Evolutionary conservation across 2,329 filamentous ascomycete species (phyloP).

Genomic region (Colletotrichum spinosum): DNA sequence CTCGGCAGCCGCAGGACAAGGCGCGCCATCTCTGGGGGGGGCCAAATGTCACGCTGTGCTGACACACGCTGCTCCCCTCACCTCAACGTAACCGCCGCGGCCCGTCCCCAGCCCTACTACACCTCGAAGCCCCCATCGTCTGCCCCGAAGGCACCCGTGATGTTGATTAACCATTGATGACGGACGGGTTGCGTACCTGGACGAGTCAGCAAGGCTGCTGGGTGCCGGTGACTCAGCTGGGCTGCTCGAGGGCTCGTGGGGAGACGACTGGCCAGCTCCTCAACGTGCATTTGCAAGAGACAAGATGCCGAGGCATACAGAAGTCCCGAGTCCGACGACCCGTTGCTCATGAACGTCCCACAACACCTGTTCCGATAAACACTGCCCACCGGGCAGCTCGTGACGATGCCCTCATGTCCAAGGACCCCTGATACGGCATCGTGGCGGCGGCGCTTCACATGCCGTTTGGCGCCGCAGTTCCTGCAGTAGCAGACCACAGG

Average conservation of each 20-base stretch:
- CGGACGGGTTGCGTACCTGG: not conserved
- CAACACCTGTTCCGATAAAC: not conserved
- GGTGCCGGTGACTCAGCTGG: slow-evolving; percentile 6
- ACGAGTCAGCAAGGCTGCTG: not conserved
- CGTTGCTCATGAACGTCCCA: not conserved
- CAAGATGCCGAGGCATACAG: slow-evolving; percentile 22
- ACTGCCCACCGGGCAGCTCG: slow-evolving; percentile 1
- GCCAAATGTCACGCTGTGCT: slow-evolving; percentile 31
- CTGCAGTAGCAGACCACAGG: slow-evolving; percentile 26
- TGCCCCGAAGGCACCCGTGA: slow-evolving; percentile 10
- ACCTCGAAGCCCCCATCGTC: too few relatives aligned
- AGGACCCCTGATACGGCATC: not conserved
- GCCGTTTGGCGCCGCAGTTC: slow-evolving; percentile 22
- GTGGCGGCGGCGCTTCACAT: slow-evolving; percentile 25
- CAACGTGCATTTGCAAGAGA: not conserved
- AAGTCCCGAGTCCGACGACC: not conserved
- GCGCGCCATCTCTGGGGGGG: slow-evolving; percentile 6
- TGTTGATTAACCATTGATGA: not conserved
- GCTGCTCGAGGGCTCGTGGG: slow-evolving; percentile 2
- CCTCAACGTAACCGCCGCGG: slow-evolving; percentile 19
- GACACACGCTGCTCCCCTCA: slow-evolving; percentile 8
- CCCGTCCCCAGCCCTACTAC: slow-evolving; percentile 27
- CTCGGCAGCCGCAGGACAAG: too few relatives aligned
- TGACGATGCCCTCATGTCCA: slow-evolving; percentile 33
- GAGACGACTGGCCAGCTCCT: slow-evolving; percentile 2